Evolutionary conservation across 352 stramenopile species (phyloP), one percentile per base, ranked within the genome.

Genomic region (Pythium rhizo-oryzae): DNA sequence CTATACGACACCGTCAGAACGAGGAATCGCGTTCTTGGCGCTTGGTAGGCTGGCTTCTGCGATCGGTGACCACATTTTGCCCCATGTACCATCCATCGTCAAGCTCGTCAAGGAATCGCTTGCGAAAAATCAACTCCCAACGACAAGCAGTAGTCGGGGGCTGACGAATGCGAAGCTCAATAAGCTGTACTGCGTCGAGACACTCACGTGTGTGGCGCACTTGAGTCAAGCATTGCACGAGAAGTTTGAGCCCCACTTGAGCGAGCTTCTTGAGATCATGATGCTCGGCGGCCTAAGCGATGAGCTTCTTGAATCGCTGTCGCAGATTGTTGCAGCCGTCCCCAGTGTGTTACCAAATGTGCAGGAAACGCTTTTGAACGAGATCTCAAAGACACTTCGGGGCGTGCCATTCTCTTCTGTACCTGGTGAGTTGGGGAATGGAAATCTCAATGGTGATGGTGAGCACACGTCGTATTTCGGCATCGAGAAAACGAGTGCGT

Each of bases 281-380:
- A 92, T 95, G 85, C 76, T 82, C 41, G 83, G 92, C 16, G 97
- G 97, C 0, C 78, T 99, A 5, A 99, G 88, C 37, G 88, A 98
- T 63, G 84, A 97, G 61, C 81, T 99, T 1, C 97, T 99, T 50
- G 83, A 96, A 41, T 93, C 96, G 19, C 78, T 99, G 4, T 77
- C 95, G 1, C 92, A 96, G 7, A 96, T 99, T 60, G 91, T 93
- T 2, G 69, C 80, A 2, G 94, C 84, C 70, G 78, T 99, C 15
- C 97, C 97, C 11, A 96, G 84, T 25, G 78, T 95, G 16, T 71
- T 97, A 21, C 72, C 83, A 1, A 84, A 85, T 30, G 97, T 99
- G 24, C 92, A 99, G 75, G 91, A 98, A 56, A 87, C 96, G 19
- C 76, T 99, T 16, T 82, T 99, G 39, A 96, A 99, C 64, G 96